Conservation (phyloP, 805 yeast species). For the Schizosaccharomyces octosporus region DNA sequence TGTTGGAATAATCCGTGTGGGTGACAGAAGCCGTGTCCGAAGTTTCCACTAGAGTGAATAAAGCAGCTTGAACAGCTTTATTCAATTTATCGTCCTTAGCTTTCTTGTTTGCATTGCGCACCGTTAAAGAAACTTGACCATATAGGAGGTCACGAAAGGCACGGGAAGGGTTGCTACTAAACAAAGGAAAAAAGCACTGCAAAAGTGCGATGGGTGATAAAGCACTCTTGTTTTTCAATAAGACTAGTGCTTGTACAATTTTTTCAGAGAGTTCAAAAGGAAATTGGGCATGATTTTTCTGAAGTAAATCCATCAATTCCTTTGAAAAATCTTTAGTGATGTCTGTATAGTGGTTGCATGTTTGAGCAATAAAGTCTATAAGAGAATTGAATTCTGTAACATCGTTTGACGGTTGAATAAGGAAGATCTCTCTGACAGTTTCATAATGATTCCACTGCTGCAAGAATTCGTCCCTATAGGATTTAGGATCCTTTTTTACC, state of each 20-base stretch:
- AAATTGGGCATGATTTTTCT: conserved; percentile 56
- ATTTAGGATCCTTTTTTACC: conserved; percentile 79
- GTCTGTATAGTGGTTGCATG: conserved; percentile 68
- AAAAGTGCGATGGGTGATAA: conserved; percentile 59
- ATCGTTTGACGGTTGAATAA: conserved; percentile 38
- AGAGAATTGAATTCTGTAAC: conserved; percentile 54
- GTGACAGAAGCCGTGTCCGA: conserved; percentile 7
- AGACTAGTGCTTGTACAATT: conserved; percentile 65
- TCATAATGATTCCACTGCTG: conserved; percentile 86
- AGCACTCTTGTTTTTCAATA: conserved; percentile 68
- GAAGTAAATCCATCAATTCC: conserved; percentile 44
- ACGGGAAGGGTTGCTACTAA: conserved; percentile 35
- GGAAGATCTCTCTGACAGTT: conserved; percentile 65
- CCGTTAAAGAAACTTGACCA: conserved; percentile 45
- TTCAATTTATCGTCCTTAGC: conserved; percentile 74
- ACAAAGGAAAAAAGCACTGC: conserved; percentile 68
- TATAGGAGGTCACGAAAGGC: conserved; percentile 64
- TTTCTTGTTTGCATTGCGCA: conserved; percentile 70
- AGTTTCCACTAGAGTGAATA: conserved; percentile 67
- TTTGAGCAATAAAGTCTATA: conserved; percentile 78
- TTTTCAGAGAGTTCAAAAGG: conserved; percentile 76
- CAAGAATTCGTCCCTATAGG: conserved; percentile 78
- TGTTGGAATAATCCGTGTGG: neutral
- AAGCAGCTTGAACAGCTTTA: conserved; percentile 69
- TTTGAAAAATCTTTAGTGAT: conserved; percentile 69